Evolutionary conservation across 2,329 filamentous ascomycete species (phyloP), one percentile per base, ranked within the genome.

Genomic region (Dissoconium aciculare): DNA sequence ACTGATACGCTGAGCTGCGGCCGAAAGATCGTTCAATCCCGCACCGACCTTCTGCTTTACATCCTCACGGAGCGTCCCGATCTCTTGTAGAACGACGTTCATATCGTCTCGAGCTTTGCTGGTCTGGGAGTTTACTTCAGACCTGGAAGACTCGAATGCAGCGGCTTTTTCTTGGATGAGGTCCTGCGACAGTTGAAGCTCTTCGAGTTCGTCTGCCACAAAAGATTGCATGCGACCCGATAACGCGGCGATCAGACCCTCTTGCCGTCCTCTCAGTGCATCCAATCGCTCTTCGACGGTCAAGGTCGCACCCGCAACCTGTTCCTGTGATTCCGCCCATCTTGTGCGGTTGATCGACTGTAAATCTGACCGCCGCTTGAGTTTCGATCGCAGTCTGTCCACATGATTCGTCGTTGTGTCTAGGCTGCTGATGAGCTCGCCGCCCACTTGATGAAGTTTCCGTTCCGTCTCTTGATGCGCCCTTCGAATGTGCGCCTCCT

Each of bases 51-150:
- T 78, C 28, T 70, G 64, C 61, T 94, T 94, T 30, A 95, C 82
- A 31, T 81, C 76, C 52, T 93, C 80, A 13, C 87, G 73, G 14
- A 95, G 66, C n/a, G 71, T 73, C 51, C 85, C 85, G 52, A 95
- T 93, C 51, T 92, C 87, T 46, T 89, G 81, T 6, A 98, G 65
- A 2, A 93, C 77, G n/a, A 71, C 64, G 45, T 94, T 85, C 80
- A 94, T 84, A 34, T 85, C 78, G 28, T 85, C 74, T 46, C 78
- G 81, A 3, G 83, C 78, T 38, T 67, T 63, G 14, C 67, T 63
- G 33, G 74, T 78, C 46, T 79, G 74, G 25, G 69, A 62, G 32
- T 78, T 66, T 11, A 91, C 67, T 42, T 78, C 70, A 30, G 64
- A 62, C 52, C 77, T 74, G 0, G 78, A 80, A 11, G 66, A 62